Base-by-base conservation (phyloP, 129 eudicot genomes). In the Sambucus nigra region DNA sequence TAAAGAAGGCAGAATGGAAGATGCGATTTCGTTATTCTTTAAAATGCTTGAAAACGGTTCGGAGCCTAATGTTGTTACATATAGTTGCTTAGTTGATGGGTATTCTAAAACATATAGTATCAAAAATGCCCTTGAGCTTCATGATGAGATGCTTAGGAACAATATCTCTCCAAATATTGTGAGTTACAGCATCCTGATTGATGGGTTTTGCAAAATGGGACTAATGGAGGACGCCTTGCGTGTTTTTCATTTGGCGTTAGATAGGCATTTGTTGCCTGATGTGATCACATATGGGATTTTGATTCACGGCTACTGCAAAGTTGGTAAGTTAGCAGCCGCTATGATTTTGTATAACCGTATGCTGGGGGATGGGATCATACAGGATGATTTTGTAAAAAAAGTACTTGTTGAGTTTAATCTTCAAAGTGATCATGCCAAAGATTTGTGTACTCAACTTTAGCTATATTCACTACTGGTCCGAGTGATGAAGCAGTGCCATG, bases 161-260 rank as follows among this genome's bases (percentile, higher is more conserved):
- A 67, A 65, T 4, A 22, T 80, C 40, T 62, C 76, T 52, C 85
- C 88, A 3, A 84, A 42, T 63, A 80, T 84, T 14, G 82, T 84
- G 47, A 76, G 88, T 53, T 84, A 68, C 51, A 80, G 84, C 68
- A 68, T 84, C 67, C 54, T 80, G 69, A 84, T 80, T n/a, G 82
- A 84, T 54, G 88, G 84, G 40, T 82, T 80, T 0, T 84, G 94
- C 73, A 84, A 62, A 59, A 70, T 71, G 53, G 85, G 80, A 40
- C 51, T 80, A 21, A 42, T 80, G 76, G 81, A 80, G 35, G 81
- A 79, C 59, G 94, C 84, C 5, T 67, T 42, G 23, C 29, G 33
- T 51, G 66, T 59, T 41, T 84, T 84, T 47, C 59, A 25, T 40
- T 32, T 25, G 54, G 88, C 72, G 54, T 64, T 70, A 53, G 53